Evolutionary conservation across 2,329 filamentous ascomycete genomes (phyloP).

Genomic region (Cladobotryum mycophilum): DNA sequence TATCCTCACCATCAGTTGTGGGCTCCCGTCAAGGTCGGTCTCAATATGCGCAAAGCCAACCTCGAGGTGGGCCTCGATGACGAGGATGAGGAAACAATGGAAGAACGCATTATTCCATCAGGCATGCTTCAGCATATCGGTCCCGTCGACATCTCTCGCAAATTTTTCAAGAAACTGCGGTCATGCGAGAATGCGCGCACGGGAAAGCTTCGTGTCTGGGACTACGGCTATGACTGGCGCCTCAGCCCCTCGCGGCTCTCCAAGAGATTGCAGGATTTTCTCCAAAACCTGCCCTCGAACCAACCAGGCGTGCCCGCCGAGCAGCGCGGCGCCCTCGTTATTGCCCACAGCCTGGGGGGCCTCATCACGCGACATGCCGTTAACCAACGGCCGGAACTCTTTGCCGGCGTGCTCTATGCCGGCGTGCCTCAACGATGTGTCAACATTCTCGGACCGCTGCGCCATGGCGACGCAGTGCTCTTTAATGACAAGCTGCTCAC

Average conservation of each 20-base stretch:
- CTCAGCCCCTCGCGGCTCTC: constrained; percentile 75
- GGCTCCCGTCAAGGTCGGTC: constrained; percentile 87
- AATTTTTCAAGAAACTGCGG: constrained; percentile 71
- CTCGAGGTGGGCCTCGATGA: constrained; percentile 76
- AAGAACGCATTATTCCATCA: constrained; percentile 73
- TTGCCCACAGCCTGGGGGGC: constrained; percentile 83
- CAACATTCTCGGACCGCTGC: constrained; percentile 82
- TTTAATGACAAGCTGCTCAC: constrained; percentile 85
- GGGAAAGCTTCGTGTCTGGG: constrained; percentile 71
- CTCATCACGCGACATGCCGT: constrained; percentile 83
- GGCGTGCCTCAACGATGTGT: constrained; percentile 81
- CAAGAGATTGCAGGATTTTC: constrained; percentile 62
- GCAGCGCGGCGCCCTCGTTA: constrained; percentile 66
- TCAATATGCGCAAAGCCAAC: constrained; percentile 88
- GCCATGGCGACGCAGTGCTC: constrained; percentile 88
- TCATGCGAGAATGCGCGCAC: constrained; percentile 66
- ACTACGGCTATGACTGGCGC: constrained; percentile 95
- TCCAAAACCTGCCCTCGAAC: constrained; percentile 72
- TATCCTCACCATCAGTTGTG: constrained; percentile 81
- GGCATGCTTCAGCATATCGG: constrained; percentile 91
- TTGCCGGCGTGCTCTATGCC: constrained; percentile 78
- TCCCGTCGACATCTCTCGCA: constrained; percentile 80
- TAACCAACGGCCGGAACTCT: constrained; percentile 77
- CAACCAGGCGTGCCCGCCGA: constrained; percentile 44
- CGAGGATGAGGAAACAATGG: constrained; percentile 78